phyloP scores from a whole-genome alignment of 106 monocot genomes.

The Allium fistulosum region DNA sequence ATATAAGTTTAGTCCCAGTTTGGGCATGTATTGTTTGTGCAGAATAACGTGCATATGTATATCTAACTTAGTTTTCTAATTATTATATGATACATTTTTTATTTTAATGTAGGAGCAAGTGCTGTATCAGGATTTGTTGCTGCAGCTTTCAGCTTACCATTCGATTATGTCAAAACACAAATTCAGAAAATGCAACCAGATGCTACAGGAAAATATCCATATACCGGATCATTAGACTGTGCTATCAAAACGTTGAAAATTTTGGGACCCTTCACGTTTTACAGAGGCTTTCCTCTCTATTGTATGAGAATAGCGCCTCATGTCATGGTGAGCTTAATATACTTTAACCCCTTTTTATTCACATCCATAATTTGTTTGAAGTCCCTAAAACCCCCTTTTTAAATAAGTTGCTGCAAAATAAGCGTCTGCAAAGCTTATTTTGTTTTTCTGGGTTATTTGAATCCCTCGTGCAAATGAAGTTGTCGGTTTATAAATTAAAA shows the following conservation, averaged over 20 bases:
- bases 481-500: no score
- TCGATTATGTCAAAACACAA: constrained; percentile 77
- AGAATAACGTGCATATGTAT: no score
- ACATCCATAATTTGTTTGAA: no score
- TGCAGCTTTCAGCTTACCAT: constrained; percentile 68
- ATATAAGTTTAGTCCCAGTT: no score
- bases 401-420: no score
- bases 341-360: neutral
- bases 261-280: constrained; percentile 70
- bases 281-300: constrained; percentile 84
- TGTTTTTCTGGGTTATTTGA: no score
- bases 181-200: constrained; percentile 87
- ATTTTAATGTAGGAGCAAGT: constrained; percentile 59
- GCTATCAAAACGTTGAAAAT: constrained; percentile 58
- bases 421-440: no score
- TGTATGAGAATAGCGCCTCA: constrained; percentile 83
- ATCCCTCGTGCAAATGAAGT: no score
- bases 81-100: no score
- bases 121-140: constrained; percentile 74
- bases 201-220: constrained; percentile 77
- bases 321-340: constrained; percentile 49
- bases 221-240: constrained; percentile 73
- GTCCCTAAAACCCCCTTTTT: no score
- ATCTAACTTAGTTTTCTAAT: no score
- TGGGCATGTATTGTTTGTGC: no score